Evolutionary conservation across 257 asterid genomes (phyloP).

Genomic region (Fraxinus excelsior): DNA sequence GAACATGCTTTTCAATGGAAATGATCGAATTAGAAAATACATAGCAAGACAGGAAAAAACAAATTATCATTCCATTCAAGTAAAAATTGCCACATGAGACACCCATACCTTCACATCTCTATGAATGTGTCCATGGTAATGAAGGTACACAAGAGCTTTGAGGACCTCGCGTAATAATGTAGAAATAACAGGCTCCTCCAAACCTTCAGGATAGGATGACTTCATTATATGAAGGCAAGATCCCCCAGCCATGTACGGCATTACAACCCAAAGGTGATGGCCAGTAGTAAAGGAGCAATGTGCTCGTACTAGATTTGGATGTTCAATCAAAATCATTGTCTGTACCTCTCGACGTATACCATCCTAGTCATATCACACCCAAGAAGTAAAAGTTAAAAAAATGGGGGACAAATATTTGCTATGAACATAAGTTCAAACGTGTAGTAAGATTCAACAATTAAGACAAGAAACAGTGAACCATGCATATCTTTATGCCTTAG

Average conservation of each 20-base stretch:
- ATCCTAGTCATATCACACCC: constrained; percentile 59
- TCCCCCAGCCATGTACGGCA: constrained; percentile 98
- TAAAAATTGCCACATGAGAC: constrained; percentile 21
- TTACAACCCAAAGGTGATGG: constrained; percentile 93
- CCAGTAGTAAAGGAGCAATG: constrained; percentile 92
- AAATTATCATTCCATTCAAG: background rate
- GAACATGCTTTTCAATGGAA: background rate
- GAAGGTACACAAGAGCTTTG: constrained; percentile 97
- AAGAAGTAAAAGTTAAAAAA: constrained; percentile 11
- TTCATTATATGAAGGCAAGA: constrained; percentile 97
- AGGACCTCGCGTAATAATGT: constrained; percentile 84
- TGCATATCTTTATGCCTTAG: constrained; percentile 19
- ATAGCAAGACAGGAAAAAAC: constrained; percentile 1
- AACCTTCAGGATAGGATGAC: constrained; percentile 87
- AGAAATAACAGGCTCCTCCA: constrained; percentile 97
- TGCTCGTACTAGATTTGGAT: constrained; percentile 87
- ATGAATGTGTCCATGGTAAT: constrained; percentile 93
- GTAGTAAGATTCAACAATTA: constrained; percentile 11
- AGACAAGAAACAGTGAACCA: constrained; percentile 19
- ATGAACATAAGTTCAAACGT: constrained; percentile 16
- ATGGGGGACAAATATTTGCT: background rate
- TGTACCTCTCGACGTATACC: constrained; percentile 97
- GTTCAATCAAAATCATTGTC: constrained; percentile 85
- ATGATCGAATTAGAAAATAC: constrained; percentile 5
- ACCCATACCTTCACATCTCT: constrained; percentile 90